phyloP scores from a whole-genome alignment of 2,329 filamentous ascomycete genomes.

The Colletotrichum godetiae region DNA sequence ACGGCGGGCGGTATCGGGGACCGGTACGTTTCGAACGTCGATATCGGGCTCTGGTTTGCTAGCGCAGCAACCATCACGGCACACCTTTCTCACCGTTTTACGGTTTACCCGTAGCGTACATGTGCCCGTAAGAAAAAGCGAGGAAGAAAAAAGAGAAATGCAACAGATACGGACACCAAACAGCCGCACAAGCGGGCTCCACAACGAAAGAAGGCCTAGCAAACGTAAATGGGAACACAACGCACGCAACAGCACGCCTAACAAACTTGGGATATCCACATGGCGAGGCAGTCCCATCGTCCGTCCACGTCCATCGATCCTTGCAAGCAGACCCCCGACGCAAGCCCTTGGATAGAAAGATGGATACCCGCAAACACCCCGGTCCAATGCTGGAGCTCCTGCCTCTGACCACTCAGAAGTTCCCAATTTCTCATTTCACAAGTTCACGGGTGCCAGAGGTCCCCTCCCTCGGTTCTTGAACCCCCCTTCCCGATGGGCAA shows the following conservation, averaged over 20 bases:
- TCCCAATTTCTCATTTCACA: slow-evolving; percentile 34
- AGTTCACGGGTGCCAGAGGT: not conserved
- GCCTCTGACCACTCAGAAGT: slow-evolving; percentile 27
- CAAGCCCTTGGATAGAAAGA: slow-evolving; percentile 6
- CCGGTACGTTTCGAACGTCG: slow-evolving; percentile 20
- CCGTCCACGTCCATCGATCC: not conserved
- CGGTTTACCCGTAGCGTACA: not conserved
- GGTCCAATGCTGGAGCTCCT: slow-evolving; percentile 17
- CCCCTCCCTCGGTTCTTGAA: not conserved
- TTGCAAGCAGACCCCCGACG: slow-evolving; percentile 4
- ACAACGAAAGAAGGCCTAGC: not conserved
- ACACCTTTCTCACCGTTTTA: not conserved
- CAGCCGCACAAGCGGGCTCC: not conserved
- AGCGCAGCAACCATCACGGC: not conserved
- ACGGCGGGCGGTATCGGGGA: slow-evolving; percentile 5
- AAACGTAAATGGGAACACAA: slow-evolving; percentile 22
- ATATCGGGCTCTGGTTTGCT: not conserved
- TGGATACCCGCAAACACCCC: slow-evolving; percentile 16
- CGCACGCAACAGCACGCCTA: not conserved
- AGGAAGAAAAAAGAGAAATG: not conserved
- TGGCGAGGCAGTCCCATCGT: not conserved
- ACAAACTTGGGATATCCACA: slow-evolving; percentile 1
- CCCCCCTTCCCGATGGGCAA: slow-evolving; percentile 9
- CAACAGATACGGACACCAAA: not conserved
- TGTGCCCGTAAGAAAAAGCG: not conserved